These are phyloP conservation scores for Zymoseptoria pseudotritici DNA, from an alignment of 2,329 filamentous ascomycete genomes.

Conservation along the genomic window DNA sequence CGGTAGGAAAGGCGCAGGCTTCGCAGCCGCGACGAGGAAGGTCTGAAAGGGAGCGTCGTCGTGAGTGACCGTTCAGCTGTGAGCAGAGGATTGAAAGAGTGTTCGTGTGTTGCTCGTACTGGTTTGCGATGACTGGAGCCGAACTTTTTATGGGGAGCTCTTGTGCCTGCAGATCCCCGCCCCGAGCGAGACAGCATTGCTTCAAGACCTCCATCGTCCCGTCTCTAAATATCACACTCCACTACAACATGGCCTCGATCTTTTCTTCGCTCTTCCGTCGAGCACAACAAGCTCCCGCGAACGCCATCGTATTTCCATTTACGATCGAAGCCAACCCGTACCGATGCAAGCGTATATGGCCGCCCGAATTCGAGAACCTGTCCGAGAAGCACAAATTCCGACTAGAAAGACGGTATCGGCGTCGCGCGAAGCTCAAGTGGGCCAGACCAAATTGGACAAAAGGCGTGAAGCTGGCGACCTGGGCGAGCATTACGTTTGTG, in stretches of 20 bases:
- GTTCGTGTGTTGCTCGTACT: background rate
- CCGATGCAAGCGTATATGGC: constrained; percentile 66
- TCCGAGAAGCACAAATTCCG: constrained; percentile 66
- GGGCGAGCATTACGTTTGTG: constrained; percentile 50
- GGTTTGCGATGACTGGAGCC: background rate
- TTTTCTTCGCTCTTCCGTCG: constrained; percentile 23
- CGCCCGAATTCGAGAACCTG: constrained; percentile 65
- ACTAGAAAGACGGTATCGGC: constrained; percentile 71
- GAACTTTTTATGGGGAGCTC: background rate
- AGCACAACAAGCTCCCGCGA: constrained; percentile 13
- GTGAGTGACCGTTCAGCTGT: constrained; percentile 13
- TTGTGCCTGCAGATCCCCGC: background rate
- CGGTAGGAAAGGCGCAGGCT: constrained; percentile 20
- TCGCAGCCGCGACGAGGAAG: constrained; percentile 25
- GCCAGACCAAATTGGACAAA: constrained; percentile 59
- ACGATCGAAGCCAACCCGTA: constrained; percentile 49
- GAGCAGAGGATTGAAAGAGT: background rate
- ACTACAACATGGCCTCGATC: constrained; percentile 14
- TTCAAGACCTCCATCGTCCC: constrained; percentile 1
- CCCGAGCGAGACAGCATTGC: background rate
- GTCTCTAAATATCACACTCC: background rate
- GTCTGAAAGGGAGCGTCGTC: constrained; percentile 21
- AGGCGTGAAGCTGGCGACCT: constrained; percentile 57
- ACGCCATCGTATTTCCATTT: constrained; percentile 22
- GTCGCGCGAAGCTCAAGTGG: constrained; percentile 56